Conservation (phyloP, 106 monocot genomes). For the Ottelia alismoides region DNA sequence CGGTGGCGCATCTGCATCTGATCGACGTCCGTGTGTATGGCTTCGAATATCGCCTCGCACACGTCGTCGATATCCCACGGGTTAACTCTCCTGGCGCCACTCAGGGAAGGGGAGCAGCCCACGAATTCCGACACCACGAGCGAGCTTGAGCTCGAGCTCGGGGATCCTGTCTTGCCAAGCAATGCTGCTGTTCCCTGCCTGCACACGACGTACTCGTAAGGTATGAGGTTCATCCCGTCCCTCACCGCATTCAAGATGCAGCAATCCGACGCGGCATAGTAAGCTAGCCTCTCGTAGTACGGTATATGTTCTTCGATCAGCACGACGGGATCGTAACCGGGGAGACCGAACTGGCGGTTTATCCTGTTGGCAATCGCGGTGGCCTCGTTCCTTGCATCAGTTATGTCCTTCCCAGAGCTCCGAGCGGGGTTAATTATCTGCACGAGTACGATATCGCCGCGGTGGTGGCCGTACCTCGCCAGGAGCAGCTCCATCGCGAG, state of each 20-base stretch:
- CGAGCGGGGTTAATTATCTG: constrained; percentile 74
- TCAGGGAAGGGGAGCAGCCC: no score
- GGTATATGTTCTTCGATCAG: constrained; percentile 30
- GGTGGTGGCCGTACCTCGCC: no score
- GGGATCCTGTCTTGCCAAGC: no score
- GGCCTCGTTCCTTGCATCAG: constrained; percentile 46
- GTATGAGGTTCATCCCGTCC: no score
- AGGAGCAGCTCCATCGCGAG: no score
- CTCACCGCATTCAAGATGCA: constrained; percentile 68
- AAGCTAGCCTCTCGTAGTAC: constrained; percentile 58
- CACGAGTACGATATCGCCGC: constrained; percentile 38
- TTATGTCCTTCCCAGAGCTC: constrained; percentile 57
- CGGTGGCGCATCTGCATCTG: no score
- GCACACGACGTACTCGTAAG: constrained; percentile 68
- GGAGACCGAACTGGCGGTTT: constrained; percentile 35
- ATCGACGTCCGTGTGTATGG: no score
- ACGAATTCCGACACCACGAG: no score
- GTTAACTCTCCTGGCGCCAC: no score
- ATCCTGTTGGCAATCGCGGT: constrained; percentile 22
- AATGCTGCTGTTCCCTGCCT: constrained; percentile 37
- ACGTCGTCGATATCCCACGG: no score
- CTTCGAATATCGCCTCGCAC: no score
- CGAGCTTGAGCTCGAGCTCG: no score
- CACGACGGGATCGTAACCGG: constrained; percentile 52
- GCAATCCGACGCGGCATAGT: constrained; percentile 52